Percentiles rank a stretch among this genome's conserved stretches.
Evolutionary conservation across 192 early-diverging fungal genomes (phyloP).

Genomic region (Podila clonocystis): DNA sequence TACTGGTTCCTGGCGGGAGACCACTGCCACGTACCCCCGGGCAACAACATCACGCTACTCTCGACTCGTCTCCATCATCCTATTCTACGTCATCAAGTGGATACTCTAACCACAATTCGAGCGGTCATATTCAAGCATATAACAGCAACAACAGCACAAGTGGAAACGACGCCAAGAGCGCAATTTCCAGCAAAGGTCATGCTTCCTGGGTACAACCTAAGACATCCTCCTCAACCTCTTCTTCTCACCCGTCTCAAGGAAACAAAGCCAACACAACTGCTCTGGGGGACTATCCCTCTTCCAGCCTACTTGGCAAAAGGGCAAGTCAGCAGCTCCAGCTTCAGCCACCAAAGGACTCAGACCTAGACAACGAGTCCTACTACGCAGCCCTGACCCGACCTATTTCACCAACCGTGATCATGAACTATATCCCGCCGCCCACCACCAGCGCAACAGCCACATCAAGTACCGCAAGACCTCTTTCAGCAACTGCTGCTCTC

Average conservation of each 20-base stretch:
- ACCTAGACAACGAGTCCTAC: constrained; percentile 19
- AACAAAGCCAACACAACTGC: not conserved
- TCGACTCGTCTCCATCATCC: not conserved
- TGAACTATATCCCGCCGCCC: constrained; percentile 44
- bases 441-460: not conserved
- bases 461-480: constrained; percentile 7
- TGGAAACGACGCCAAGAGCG: not conserved
- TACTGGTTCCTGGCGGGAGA: not conserved
- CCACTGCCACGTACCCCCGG: not conserved
- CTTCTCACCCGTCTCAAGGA: not conserved
- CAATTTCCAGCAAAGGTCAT: not conserved
- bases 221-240: not conserved
- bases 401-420: constrained; percentile 39
- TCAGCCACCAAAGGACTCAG: constrained; percentile 1
- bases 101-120: not conserved
- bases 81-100: not conserved
- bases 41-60: not conserved
- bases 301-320: constrained; percentile 1
- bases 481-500: constrained; percentile 28
- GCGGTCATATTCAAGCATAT: not conserved
- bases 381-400: constrained; percentile 42
- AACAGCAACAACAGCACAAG: not conserved
- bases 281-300: not conserved
- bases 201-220: constrained; percentile 14
- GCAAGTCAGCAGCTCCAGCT: constrained; percentile 4